Evolutionary conservation across 257 asterid genomes (phyloP), one percentile per base, ranked within the genome.

Genomic region (Coffea eugenioides): DNA sequence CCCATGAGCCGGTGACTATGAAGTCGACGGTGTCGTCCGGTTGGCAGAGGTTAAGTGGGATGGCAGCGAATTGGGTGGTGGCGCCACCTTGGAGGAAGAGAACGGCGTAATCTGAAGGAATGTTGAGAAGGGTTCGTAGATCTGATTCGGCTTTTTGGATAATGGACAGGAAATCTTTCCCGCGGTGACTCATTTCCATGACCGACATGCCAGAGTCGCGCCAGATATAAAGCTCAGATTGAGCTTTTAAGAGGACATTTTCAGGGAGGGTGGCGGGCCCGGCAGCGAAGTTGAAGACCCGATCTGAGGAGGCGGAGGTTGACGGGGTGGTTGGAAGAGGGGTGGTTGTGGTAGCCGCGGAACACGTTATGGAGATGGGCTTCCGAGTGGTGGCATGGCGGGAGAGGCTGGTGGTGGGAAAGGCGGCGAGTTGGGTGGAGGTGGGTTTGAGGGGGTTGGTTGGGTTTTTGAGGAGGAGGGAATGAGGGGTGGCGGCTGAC

Each of bases 181-280:
- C 99, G 41, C 99, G 94, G 87, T 95, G 98, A 90, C 98, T 93
- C 99, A 95, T 95, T 87, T 95, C 99, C 97, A 92, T 92, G 56
- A 95, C 98, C 45, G 99, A 95, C 98, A 95, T 93, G 85, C 99
- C 99, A 48, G 88, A 90, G 69, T 91, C 94, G 39, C 85, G 88
- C 97, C 97, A 95, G 90, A 90, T 81, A 79, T 90, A 89, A 81
- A 95, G 96, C 83, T 95, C 99, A 0, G 95, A 88, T 82, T 95
- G 97, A 66, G 99, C 98, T 76, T 85, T 88, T 59, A 85, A 91
- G 78, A 95, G 94, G 84, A 93, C 99, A 56, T 86, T 91, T 69
- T 93, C 98, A 3, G 98, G 99, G 56, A 95, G 96, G 21, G 87
- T 88, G 74, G 98, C 98, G 59, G 98, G 98, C 13, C 98, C 98